A percentile compares a stretch with the other conserved stretches of the same genome.
Evolutionary conservation across 2,329 filamentous ascomycete genomes (phyloP).

Genomic region (Fusarium sp.): DNA sequence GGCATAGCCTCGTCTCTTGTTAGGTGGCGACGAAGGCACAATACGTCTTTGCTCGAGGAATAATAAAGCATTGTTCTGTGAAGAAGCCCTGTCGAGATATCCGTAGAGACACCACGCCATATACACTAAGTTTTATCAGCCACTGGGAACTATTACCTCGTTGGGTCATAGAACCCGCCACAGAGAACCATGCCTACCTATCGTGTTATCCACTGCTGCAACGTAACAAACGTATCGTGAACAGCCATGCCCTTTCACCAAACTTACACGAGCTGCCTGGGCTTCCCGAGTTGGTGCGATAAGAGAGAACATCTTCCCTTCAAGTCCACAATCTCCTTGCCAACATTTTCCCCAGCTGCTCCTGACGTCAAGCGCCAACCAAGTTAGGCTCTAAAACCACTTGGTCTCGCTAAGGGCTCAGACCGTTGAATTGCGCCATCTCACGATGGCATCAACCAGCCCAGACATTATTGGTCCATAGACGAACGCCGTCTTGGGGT

Average conservation of each 20-base stretch:
- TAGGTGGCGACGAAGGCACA: background rate
- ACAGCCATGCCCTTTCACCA: background rate
- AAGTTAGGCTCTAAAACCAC: background rate
- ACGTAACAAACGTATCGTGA: background rate
- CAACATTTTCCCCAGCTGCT: no score
- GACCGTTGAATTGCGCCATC: constrained; percentile 27
- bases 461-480: background rate
- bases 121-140: background rate
- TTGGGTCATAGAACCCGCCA: background rate
- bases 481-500: background rate
- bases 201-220: background rate
- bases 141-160: background rate
- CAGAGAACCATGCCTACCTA: background rate
- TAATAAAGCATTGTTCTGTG: background rate
- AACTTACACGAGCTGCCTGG: background rate
- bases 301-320: background rate
- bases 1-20: background rate
- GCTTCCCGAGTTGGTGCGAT: background rate
- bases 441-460: constrained; percentile 7
- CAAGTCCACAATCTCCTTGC: background rate
- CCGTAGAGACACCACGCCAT: background rate
- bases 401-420: constrained; percentile 2
- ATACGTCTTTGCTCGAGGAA: background rate
- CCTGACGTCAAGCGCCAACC: background rate
- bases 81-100: background rate